These are phyloP conservation scores for Punctularia strigosozonata DNA, from an alignment of 768 basidiomycete species.

Conservation along the genomic window DNA sequence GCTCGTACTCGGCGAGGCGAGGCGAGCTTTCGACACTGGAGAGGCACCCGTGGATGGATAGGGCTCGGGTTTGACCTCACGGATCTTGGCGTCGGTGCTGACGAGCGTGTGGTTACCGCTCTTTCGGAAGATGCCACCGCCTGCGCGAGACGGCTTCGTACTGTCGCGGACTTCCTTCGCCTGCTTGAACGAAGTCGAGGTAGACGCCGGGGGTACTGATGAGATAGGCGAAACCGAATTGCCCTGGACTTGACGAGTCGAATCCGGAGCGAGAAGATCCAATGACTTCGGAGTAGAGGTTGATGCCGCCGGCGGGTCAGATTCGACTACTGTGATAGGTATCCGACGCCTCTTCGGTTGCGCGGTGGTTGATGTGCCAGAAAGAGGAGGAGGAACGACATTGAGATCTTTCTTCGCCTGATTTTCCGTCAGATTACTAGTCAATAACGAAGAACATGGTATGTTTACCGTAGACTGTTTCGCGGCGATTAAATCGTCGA, in stretches of 20 bases:
- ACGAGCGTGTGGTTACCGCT: conserved; percentile 54
- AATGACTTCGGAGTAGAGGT: conserved; percentile 1
- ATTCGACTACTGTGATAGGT: conserved; percentile 51
- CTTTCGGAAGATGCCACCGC: conserved; percentile 64
- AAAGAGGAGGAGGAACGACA: conserved; percentile 9
- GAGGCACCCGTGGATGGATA: not conserved
- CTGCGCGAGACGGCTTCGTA: conserved; percentile 27
- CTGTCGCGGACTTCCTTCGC: conserved; percentile 45
- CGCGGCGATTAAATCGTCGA: conserved; percentile 27
- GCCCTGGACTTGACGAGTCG: conserved; percentile 5
- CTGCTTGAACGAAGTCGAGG: conserved; percentile 33
- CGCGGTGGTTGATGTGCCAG: conserved; percentile 1
- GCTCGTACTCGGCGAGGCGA: conserved; percentile 1
- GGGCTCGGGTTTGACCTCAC: not conserved
- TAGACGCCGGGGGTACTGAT: conserved; percentile 2
- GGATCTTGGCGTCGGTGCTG: conserved; percentile 6
- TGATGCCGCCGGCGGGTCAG: conserved; percentile 8
- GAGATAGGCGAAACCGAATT: conserved; percentile 3
- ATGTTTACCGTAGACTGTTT: conserved; percentile 1
- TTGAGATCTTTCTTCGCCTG: conserved; percentile 17
- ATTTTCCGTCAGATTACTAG: not conserved
- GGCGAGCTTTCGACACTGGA: not conserved
- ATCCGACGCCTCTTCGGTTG: conserved; percentile 40
- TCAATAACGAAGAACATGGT: not conserved
- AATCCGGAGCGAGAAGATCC: conserved; percentile 9